Evolutionary conservation across 768 basidiomycete species (phyloP).

Genomic region (Tricholoma flavovirens): DNA sequence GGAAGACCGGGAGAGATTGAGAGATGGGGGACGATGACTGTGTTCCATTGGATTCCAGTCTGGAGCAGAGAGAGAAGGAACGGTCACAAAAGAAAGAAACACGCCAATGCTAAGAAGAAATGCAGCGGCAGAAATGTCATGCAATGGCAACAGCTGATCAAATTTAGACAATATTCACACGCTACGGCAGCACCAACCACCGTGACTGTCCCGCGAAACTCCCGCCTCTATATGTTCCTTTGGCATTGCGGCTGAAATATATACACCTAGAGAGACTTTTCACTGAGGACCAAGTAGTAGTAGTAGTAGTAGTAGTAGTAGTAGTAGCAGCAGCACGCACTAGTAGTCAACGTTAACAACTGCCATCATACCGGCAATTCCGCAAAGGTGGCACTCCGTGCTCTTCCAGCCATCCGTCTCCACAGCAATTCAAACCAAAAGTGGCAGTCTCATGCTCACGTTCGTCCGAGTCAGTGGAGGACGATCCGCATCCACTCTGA

Average conservation of each 20-base stretch:
- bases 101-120: too few species aligned
- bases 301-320: too few species aligned
- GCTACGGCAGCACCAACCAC: not conserved
- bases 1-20: conserved; percentile 26
- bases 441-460: conserved; percentile 3
- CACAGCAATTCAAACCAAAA: not conserved
- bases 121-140: not conserved
- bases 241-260: not conserved
- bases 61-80: conserved; percentile 16
- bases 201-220: not conserved
- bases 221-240: not conserved
- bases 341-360: too few species aligned
- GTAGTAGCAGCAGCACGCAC: not conserved
- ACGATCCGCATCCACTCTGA: conserved; percentile 7
- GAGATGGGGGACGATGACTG: conserved; percentile 18
- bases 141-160: not conserved
- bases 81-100: conserved; percentile 6
- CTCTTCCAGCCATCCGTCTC: too few species aligned
- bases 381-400: not conserved
- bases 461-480: conserved; percentile 9
- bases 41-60: conserved; percentile 30
- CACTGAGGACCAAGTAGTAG: too few species aligned
- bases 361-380: not conserved
- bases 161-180: not conserved
- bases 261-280: not conserved